Conservation (phyloP, 441 rosid species). For the Adansonia madagascariensis region DNA sequence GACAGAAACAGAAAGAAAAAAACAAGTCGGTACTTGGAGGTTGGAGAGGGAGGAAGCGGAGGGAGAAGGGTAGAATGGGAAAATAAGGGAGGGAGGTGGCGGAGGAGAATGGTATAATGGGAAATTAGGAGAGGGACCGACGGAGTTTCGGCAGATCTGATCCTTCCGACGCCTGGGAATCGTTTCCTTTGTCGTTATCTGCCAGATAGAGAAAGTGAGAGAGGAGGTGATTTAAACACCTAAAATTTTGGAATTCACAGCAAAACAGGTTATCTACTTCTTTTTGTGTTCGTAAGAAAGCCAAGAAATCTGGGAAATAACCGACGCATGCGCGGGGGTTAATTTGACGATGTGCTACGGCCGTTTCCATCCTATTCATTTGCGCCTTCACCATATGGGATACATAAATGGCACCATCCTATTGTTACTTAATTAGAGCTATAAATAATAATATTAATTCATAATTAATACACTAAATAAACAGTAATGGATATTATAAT, state of each 20-base stretch:
- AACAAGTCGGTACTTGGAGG: no score
- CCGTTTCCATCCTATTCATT: background rate
- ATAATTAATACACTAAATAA: no score
- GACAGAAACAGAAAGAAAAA: background rate
- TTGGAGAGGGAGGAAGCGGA: background rate
- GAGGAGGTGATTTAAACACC: background rate
- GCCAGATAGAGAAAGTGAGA: no score
- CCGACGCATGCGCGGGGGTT: slow-evolving; percentile 14
- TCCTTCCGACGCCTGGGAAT: slow-evolving; percentile 26
- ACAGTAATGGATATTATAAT: background rate
- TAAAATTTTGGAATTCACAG: background rate
- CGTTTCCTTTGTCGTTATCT: background rate
- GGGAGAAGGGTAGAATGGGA: background rate
- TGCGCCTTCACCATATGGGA: background rate
- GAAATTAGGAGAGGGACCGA: no score
- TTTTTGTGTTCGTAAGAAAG: no score
- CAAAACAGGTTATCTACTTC: no score
- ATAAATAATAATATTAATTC: no score
- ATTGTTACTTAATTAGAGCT: no score
- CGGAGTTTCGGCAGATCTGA: background rate
- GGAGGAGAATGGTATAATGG: no score
- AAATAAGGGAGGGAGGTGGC: background rate
- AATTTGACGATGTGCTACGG: background rate
- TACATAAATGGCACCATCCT: background rate
- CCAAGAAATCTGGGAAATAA: slow-evolving; percentile 13